Evolutionary conservation across 1,284 basidiomycete genomes (phyloP), one percentile per base, ranked within the genome.

Genomic region (Neolentinus lepideus): DNA sequence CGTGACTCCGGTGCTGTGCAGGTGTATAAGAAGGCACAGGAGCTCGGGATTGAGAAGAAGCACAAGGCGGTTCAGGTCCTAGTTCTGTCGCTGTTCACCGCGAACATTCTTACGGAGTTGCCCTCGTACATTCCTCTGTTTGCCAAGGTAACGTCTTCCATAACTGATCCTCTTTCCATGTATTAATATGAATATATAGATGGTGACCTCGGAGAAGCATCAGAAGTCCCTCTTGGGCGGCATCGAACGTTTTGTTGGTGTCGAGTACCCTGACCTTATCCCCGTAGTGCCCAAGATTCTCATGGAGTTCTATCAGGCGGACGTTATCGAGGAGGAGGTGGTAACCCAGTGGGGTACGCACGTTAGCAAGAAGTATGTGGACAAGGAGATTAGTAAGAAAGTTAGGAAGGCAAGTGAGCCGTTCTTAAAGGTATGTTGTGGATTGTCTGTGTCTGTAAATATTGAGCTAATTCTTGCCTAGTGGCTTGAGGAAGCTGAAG

Each of bases 361-460:
- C 66, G 94, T 97, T 64, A 92, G 89, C 74, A 97, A 93, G 79
- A 98, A 99, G 78, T 98, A 97, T 69, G 93, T 96, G 56, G 92
- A 96, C 74, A 94, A 92, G 75, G 94, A 98, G 26, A 89, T 82
- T 45, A 92, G 89, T 70, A 99, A 98, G 83, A 94, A 86, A 73
- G 94, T 99, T 56, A 81, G 96, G 63, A 94, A 96, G 77, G 93
- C 92, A 22, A 93, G 93, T 61, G 93, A 93, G 67, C 93, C 95
- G 0, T 98, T 99, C 80, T 75, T 99, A 67, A 93, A 83, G 75
- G 79, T 80, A 58, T 55, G 73, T 65, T 26, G 16, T 45, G n/a
- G 25, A 24, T 19, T 3, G 22, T 4, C 29, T 43, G 24, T 3
- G 38, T 29, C 24, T 10, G 1, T 53, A 16, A n/a, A 47, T 33